Conservation (phyloP, 108 stramenopile genomes). For the Aurantiochytrium sp. region DNA sequence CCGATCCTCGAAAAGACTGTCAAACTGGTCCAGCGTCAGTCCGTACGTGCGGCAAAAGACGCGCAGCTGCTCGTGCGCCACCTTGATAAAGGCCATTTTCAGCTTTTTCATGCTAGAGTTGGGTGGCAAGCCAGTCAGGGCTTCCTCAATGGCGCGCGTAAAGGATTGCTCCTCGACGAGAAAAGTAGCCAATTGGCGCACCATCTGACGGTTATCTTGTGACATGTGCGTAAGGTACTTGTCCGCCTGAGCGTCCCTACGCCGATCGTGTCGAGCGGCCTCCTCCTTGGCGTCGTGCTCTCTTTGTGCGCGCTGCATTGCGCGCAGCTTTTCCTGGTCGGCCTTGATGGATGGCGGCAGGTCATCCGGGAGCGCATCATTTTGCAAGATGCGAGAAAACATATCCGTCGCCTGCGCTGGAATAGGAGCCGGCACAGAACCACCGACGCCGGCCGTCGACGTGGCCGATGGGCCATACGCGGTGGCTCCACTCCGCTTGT, state of each 20-base stretch:
- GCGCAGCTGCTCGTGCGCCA: background rate
- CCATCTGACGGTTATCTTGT: background rate
- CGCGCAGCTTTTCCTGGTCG: background rate
- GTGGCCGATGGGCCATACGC: background rate
- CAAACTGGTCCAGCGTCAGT: background rate
- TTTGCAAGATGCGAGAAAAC: background rate
- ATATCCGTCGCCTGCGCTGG: background rate
- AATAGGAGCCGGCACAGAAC: background rate
- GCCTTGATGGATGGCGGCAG: background rate
- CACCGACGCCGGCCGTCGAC: background rate
- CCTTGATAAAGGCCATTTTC: background rate
- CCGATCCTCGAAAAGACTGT: background rate
- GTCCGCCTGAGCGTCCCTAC: background rate
- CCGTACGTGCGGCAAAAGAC: background rate
- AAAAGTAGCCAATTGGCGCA: background rate
- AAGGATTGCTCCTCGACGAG: background rate
- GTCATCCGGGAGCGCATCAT: background rate
- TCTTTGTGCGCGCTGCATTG: background rate
- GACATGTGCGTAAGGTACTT: background rate
- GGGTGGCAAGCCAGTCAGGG: background rate
- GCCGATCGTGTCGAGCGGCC: background rate
- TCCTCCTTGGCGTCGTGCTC: background rate
- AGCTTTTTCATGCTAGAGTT: background rate
- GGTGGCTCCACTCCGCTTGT: background rate
- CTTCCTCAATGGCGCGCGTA: background rate